Conservation (phyloP, 2,329 filamentous ascomycete species). For the Apiospora kogelbergensis region DNA sequence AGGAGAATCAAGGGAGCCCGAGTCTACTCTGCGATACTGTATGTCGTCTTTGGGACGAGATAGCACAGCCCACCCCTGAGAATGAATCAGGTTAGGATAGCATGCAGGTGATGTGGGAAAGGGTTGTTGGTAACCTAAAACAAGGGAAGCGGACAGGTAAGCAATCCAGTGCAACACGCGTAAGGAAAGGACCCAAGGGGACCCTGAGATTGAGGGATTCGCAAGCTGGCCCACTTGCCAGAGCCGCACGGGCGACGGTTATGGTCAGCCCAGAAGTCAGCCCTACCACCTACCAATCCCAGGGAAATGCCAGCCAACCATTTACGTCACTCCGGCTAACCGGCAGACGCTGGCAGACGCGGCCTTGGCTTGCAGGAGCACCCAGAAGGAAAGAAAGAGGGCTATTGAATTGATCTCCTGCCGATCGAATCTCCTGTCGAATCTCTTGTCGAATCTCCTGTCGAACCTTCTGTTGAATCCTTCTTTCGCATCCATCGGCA, state of each 20-base stretch:
- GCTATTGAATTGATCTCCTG: too few relatives aligned
- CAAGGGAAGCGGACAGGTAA: background rate
- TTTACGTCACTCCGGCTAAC: constrained; percentile 1
- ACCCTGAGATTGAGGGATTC: constrained; percentile 4
- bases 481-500: too few relatives aligned
- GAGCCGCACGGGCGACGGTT: too few relatives aligned
- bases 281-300: background rate
- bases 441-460: too few relatives aligned
- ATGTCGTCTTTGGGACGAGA: background rate
- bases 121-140: background rate
- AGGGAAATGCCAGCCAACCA: background rate
- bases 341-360: background rate
- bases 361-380: background rate
- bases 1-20: background rate
- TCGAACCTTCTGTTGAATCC: too few relatives aligned
- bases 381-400: background rate
- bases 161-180: background rate
- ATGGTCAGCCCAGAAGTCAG: too few relatives aligned
- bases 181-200: background rate
- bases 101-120: constrained; percentile 1
- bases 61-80: background rate
- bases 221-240: background rate
- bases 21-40: background rate
- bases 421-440: too few relatives aligned
- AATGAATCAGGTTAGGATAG: background rate